Evolutionary conservation across 495 filamentous ascomycete species (phyloP).

Genomic region (Cercophora sp.): DNA sequence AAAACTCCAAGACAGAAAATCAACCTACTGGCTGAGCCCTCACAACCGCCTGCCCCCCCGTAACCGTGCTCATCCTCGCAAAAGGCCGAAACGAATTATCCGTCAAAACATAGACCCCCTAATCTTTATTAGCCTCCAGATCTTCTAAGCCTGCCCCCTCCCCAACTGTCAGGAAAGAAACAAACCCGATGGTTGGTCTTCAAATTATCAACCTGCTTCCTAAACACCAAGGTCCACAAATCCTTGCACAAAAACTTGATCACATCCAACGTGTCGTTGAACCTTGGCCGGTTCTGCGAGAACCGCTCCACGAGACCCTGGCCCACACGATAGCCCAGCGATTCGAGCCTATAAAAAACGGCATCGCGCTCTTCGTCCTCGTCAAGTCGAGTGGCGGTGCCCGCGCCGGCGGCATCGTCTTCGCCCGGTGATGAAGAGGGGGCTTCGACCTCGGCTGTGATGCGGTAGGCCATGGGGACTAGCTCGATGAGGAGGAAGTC

Average conservation of each 20-base stretch:
- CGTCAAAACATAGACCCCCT: conserved; percentile 94
- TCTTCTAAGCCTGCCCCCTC: neutral
- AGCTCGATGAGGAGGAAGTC: conserved; percentile 95
- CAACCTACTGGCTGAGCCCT: conserved; percentile 73
- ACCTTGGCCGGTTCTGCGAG: conserved; percentile 79
- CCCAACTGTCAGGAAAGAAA: neutral
- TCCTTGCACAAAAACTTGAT: conserved; percentile 99
- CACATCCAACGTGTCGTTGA: conserved; percentile 79
- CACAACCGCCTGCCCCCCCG: conserved; percentile 63
- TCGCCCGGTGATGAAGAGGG: conserved; percentile 15
- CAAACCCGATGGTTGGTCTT: conserved; percentile 93
- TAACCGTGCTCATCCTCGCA: conserved; percentile 75
- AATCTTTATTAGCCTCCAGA: neutral
- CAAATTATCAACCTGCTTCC: conserved; percentile 96
- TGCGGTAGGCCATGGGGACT: conserved; percentile 86
- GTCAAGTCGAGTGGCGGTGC: conserved; percentile 33
- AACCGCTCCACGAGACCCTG: conserved; percentile 94
- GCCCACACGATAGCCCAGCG: conserved; percentile 84
- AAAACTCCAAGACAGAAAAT: neutral
- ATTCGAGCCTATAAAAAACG: conserved; percentile 80
- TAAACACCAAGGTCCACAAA: conserved; percentile 87
- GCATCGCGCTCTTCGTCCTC: conserved; percentile 80
- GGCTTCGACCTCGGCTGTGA: conserved; percentile 56
- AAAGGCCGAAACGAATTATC: conserved; percentile 91
- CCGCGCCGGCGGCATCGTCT: neutral